phyloP scores from a whole-genome alignment of 2,329 filamentous ascomycete genomes.

The Colletotrichum limetticola region DNA sequence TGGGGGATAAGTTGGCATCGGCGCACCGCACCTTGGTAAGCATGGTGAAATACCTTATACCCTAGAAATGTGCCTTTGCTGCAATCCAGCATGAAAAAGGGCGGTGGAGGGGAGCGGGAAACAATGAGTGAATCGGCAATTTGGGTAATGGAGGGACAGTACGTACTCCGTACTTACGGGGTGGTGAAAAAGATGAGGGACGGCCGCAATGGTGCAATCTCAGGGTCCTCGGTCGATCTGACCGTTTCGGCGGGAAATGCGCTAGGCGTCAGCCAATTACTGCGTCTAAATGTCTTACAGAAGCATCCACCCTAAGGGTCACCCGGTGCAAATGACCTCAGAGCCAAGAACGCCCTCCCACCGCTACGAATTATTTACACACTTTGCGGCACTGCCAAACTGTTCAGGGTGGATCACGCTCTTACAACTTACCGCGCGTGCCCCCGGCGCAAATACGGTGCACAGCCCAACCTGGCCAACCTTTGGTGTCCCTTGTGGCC shows the following conservation, averaged over 20 bases:
- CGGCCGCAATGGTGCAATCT: conserved; percentile 22
- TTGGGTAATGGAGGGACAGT: no score
- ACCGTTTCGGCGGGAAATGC: conserved; percentile 27
- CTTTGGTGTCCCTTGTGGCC: background rate
- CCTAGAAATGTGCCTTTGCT: no score
- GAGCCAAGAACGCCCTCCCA: conserved; percentile 24
- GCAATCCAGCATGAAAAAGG: no score
- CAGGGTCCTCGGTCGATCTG: conserved; percentile 29
- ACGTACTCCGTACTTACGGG: no score
- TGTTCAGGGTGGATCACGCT: conserved; percentile 23
- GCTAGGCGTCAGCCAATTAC: conserved; percentile 24
- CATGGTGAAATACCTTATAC: no score
- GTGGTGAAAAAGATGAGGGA: background rate
- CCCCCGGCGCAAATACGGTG: conserved; percentile 8
- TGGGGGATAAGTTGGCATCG: background rate
- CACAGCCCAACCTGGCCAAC: conserved; percentile 13
- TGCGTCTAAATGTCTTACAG: background rate
- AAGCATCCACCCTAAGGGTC: conserved; percentile 25
- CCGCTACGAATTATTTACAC: conserved; percentile 18
- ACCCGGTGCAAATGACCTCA: conserved; percentile 32
- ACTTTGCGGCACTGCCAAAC: background rate
- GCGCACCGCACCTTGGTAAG: background rate
- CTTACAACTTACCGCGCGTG: conserved; percentile 29
- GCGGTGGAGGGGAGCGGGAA: no score
- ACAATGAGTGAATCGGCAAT: no score